Base-by-base conservation (phyloP, 768 basidiomycete species). In the Hericium coralloides region DNA sequence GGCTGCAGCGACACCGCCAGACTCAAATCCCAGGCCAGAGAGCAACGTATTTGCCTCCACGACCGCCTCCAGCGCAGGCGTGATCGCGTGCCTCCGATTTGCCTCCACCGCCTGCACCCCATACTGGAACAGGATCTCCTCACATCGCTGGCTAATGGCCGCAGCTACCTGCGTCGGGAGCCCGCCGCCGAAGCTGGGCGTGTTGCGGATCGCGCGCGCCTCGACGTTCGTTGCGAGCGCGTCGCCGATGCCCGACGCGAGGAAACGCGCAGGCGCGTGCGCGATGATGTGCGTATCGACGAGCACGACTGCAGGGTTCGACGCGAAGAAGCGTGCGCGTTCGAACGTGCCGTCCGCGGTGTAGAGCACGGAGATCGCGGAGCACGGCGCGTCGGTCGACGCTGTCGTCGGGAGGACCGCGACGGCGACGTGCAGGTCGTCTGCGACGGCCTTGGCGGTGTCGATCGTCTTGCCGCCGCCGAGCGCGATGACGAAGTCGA, bases 371-470 rank as follows among this genome's bases (percentile, higher is more conserved):
- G 68, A 67, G 59, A 69, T 65, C 37, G 68, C 68, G 38, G 68
- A 69, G 62, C 68, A 69, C 6, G 68, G 68, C 25, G 68, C 68
- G 62, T 69, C 68, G 25, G 68, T 69, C 38, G 68, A 69, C n/a
- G 68, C 68, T 20, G 67, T 69, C 37, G 68, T 69, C 23, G 67
- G 68, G 23, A 67, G 49, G 45, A 69, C 60, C 5, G 68, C 68
- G 60, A 66, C 64, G 37, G 55, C 63, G 10, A 67, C 23, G 22
- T 47, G 38, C 53, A 69, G 68, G 18, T 59, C 51, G 60, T 65
- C 65, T 9, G 68, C 66, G 59, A 66, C 58, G 49, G 59, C 63
- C 59, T 69, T 67, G 41, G 67, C 65, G 41, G 63, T 64, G 50
- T 69, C 68, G 61, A 68, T 65, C 12, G 65, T 66, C 60, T 69